phyloP scores from a whole-genome alignment of 2,329 filamentous ascomycete genomes.

The Aspergillus oerlinghausenensis region DNA sequence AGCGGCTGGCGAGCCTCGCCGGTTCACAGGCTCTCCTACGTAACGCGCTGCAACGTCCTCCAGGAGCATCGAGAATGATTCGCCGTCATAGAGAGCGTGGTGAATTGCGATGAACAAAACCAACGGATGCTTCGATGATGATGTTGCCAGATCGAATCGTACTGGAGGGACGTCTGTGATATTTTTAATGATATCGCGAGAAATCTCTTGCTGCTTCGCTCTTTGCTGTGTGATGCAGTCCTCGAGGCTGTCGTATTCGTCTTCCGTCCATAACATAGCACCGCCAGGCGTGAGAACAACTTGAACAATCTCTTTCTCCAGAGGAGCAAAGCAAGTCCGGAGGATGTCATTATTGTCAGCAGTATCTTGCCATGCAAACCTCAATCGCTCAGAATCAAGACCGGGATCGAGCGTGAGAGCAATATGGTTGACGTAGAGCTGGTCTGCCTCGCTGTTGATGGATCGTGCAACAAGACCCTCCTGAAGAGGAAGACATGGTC shows the following conservation, averaged over 20 bases:
- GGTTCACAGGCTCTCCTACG: slow-evolving; percentile 2
- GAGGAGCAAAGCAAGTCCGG: slow-evolving; percentile 36
- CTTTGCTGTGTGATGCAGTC: slow-evolving; percentile 7
- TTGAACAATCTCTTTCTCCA: slow-evolving; percentile 31
- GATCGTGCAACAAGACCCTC: slow-evolving; percentile 37
- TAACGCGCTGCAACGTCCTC: slow-evolving; percentile 29
- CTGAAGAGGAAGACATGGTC: slow-evolving; percentile 29
- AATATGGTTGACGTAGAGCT: slow-evolving; percentile 38
- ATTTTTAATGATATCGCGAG: slow-evolving; percentile 23
- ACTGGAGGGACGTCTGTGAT: slow-evolving; percentile 24
- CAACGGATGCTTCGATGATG: slow-evolving; percentile 7
- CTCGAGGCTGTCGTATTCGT: slow-evolving; percentile 11
- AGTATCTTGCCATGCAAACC: slow-evolving; percentile 24
- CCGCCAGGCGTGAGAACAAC: slow-evolving; percentile 25
- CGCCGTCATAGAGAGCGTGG: slow-evolving; percentile 35
- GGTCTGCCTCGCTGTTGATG: slow-evolving; percentile 24
- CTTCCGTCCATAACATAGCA: slow-evolving; percentile 18
- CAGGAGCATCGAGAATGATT: slow-evolving; percentile 31
- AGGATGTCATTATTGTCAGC: slow-evolving; percentile 35
- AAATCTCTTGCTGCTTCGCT: slow-evolving; percentile 10
- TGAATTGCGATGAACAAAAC: slow-evolving; percentile 32
- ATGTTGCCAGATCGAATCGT: slow-evolving; percentile 20
- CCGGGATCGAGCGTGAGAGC: slow-evolving; percentile 28
- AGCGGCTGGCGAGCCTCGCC: slow-evolving; percentile 17
- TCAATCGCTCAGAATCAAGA: slow-evolving; percentile 24